Evolutionary conservation across 202 grass and related monocot genomes (phyloP), one percentile per base, ranked within the genome.

Genomic region (Schoenoplectus triqueter): DNA sequence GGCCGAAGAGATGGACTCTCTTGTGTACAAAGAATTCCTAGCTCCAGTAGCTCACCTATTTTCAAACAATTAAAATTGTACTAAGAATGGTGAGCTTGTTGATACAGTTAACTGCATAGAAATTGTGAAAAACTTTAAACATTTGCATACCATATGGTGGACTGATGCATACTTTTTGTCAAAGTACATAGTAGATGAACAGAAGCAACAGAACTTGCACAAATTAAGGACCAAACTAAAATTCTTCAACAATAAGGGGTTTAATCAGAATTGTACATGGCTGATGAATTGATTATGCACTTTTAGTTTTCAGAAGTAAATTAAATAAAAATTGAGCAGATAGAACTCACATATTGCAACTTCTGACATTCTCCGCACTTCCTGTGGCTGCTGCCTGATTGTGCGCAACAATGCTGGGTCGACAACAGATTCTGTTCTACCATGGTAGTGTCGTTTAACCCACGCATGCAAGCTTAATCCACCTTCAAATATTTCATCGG

Each of bases 11-110:
- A 86, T 4, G 88, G 70, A 22, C 71, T 93, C 9, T 95, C 95
- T 72, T 95, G 92, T 1, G 85, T 90, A 82, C 95, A 98, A 11
- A 98, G 81, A 64, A 93, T 72, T 60, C 92, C 95, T 2, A 98
- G 86, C 84, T 98, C 95, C 48, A 98, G 76, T 80, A 95, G 84
- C 88, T 98, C 95, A 7, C 80, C 84, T 57, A 68, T 68, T 68
- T n/a, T 9, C 2, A 69, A 69, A 57, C 20, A 68, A 17, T 10
- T 6, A 41, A 57, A 40, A 15, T 1, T 56, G 0, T 41, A 39
- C 51, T 56, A 21, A 1, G 6, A 75, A 22, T 75, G 10, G 10
- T 21, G 17, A 20, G 2, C 15, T 18, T 21, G 3, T 50, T 73
- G 22, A 41, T 6, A 41, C 66, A 39, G 40, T 66, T 66, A 11